Percentiles rank a stretch among this genome's conserved stretches.
phyloP scores from a whole-genome alignment of 441 rosid genomes.

The Biscutella laevigata region DNA sequence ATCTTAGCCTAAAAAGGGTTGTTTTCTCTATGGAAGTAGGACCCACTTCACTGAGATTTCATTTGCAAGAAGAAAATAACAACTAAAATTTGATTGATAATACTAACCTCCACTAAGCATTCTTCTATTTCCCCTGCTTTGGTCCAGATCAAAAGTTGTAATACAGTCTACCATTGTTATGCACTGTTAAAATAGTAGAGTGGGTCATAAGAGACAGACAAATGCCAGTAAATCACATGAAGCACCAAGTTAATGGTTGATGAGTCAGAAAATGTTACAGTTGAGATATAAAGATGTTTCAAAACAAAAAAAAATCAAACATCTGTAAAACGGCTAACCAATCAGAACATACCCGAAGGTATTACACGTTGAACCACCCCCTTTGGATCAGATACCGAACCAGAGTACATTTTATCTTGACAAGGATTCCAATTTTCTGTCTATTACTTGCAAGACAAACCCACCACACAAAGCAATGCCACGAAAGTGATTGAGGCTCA shows the following conservation, averaged over 20 bases:
- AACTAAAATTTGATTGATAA: conserved; percentile 1
- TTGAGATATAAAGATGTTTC: conserved; percentile 12
- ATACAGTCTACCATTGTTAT: conserved; percentile 12
- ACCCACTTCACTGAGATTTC: conserved; percentile 9
- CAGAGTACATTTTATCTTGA: background rate
- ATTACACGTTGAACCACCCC: background rate
- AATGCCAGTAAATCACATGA: conserved; percentile 2
- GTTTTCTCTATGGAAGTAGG: background rate
- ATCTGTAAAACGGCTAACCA: background rate
- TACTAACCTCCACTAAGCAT: conserved; percentile 19
- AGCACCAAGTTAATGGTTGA: conserved; percentile 12
- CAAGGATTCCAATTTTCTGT: background rate
- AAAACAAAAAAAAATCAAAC: background rate
- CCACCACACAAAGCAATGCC: conserved; percentile 1
- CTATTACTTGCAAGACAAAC: background rate
- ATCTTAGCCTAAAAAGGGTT: background rate
- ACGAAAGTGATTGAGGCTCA: conserved; percentile 2
- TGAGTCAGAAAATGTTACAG: conserved; percentile 18
- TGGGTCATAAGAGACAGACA: conserved; percentile 13
- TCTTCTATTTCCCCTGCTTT: conserved; percentile 8
- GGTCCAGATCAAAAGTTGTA: background rate
- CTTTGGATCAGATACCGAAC: background rate
- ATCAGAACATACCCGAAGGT: conserved; percentile 6
- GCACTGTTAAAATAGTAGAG: conserved; percentile 12
- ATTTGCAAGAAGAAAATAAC: background rate